Evolutionary conservation across 1,284 basidiomycete genomes (phyloP), one percentile per base, ranked within the genome.

Genomic region (Ceratobasidium sp.): DNA sequence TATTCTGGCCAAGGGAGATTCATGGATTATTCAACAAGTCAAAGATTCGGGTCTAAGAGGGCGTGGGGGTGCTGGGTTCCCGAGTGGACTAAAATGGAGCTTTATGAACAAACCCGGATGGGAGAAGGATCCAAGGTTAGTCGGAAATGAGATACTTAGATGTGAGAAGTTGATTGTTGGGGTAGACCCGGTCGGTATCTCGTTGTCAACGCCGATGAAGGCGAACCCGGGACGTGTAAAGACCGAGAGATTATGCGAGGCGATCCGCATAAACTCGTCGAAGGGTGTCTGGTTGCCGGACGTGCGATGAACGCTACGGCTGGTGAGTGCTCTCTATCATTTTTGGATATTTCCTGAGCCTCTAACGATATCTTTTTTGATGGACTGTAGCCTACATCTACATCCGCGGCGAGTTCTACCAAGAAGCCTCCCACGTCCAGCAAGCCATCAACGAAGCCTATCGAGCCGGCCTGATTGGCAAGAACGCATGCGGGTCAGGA

Each of bases 51-150:
- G 97, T 75, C 90, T 99, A 66, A 92, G 97, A 84, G 97, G 97
- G 39, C 94, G 98, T 81, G 97, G 97, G 81, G 97, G 98, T 80
- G 98, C 97, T 76, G 97, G 98, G 64, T 99, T 99, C 86, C 97
- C 97, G 1, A 96, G 94, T 81, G 97, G 97, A 68, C 89, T 99
- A 82, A 99, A 99, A 86, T 99, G 97, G 97, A 95, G 93, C 85
- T 98, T 99, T 86, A 99, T 97, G 94, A 98, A 99, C 89, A 99
- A 99, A 88, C 97, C 97, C 42, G 94, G 94, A 58, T 99, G 97
- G 97, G 93, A 99, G 88, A 95, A 96, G 84, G 97, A 99, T 85
- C 91, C 91, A 79, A 90, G 96, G 92, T 94, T 79, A 79, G 89
- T 83, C 42, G 44, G 58, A 20, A 56, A 46, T 7, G 3, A 15